Base-by-base conservation (phyloP, 495 filamentous ascomycete genomes). In the Filosporella fistucella region DNA sequence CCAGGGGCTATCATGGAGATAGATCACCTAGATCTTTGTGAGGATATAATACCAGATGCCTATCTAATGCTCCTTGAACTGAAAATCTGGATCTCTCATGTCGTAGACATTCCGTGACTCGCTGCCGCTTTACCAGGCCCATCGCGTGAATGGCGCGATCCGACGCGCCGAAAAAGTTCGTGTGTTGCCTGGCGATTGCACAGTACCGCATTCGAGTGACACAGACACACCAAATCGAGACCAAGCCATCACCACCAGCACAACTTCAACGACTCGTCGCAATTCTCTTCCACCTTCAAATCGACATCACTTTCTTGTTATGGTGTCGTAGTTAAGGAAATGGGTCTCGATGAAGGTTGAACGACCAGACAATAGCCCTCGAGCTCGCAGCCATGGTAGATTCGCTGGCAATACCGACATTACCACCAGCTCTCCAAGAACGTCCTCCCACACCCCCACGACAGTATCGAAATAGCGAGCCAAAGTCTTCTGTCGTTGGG, bases 391-490 rank as follows among this genome's bases (percentile, higher is more conserved):
- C 59, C 59, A 77, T 76, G 74, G 68, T 67, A 66, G 66, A 69
- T 54, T 55, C 63, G 54, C 56, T 55, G 38, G 57, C 64, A 36
- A 40, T 57, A 63, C 56, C 67, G 67, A 60, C 58, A 55, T 21
- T 60, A 58, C 55, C 72, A 49, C 71, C 74, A 33, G 56, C 61
- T 34, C n/a, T n/a, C n/a, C 63, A 73, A 6, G 62, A 69, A 40
- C 68, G 74, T 66, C 75, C 75, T n/a, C 75, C 75, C 20, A 79
- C 75, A 33, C 75, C 75, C 12, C 75, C 74, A 5, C 66, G 72
- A 56, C 72, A 77, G 55, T 65, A 68, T 9, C 5, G 46, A 17
- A 13, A 17, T 6, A 39, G 16, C 33, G 45, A 50, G 9, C 12
- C 18, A 12, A 34, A 46, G 21, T 26, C 48, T 1, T 26, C 12